Percentiles rank a stretch among this genome's conserved stretches.
Conservation (phyloP, 257 asterid species). For the Solanum okadae region DNA sequence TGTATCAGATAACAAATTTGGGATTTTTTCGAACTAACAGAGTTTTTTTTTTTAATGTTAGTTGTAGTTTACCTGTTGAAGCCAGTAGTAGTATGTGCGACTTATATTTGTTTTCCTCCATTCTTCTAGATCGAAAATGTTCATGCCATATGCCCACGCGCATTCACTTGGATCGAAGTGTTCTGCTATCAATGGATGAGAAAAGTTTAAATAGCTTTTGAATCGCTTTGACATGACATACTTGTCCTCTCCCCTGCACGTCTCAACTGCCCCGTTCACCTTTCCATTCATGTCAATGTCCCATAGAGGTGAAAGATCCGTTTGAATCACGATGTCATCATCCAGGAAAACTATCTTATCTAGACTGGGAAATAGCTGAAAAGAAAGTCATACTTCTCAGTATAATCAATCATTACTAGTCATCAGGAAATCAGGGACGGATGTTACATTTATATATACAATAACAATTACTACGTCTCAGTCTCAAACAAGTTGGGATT, state of each 20-base stretch:
- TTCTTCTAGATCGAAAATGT: conserved; percentile 76
- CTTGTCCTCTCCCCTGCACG: conserved; percentile 79
- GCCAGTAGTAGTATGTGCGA: conserved; percentile 74
- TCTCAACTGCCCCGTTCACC: conserved; percentile 93
- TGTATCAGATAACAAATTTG: background rate
- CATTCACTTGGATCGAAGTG: conserved; percentile 73
- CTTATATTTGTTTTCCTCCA: conserved; percentile 88
- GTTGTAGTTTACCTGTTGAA: conserved; percentile 49
- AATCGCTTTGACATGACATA: conserved; percentile 87
- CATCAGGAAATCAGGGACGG: background rate
- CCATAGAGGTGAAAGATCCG: conserved; percentile 93
- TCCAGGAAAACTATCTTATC: conserved; percentile 81
- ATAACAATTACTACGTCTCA: background rate
- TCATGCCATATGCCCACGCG: conserved; percentile 99
- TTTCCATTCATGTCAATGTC: conserved; percentile 82
- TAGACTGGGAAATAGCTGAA: conserved; percentile 88
- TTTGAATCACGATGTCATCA: conserved; percentile 85
- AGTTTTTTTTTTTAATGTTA: background rate
- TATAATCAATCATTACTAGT: background rate
- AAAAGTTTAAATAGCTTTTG: conserved; percentile 82
- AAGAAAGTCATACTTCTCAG: background rate
- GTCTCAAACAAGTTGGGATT: background rate
- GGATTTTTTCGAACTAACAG: background rate
- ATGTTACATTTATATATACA: background rate
- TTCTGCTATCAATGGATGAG: conserved; percentile 77